Evolutionary conservation across 305 asterid species (phyloP).

Genomic region (Fraxinus baroniana): DNA sequence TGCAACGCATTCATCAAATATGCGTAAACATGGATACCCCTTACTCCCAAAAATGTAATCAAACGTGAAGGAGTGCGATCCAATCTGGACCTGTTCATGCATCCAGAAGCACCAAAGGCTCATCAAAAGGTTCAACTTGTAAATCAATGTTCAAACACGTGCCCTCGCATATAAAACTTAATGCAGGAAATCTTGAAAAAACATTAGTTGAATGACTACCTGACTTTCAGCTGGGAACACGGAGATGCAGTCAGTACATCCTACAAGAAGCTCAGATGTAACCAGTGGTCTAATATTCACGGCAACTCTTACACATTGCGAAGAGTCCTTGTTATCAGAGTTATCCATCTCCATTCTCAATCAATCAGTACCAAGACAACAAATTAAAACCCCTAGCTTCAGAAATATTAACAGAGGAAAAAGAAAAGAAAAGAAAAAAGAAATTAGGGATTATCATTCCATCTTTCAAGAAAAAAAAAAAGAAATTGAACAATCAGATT

Average conservation of each 20-base stretch:
- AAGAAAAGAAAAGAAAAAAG: neutral
- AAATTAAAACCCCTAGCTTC: slow-evolving; percentile 21
- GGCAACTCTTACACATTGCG: slow-evolving; percentile 87
- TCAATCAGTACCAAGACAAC: slow-evolving; percentile 7
- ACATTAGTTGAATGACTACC: slow-evolving; percentile 36
- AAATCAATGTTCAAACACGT: neutral
- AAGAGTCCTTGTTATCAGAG: slow-evolving; percentile 40
- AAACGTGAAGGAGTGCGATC: slow-evolving; percentile 88
- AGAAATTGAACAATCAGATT: neutral
- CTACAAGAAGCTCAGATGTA: slow-evolving; percentile 83
- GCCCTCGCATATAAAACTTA: neutral
- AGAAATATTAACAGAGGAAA: slow-evolving; percentile 4
- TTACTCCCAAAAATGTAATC: slow-evolving; percentile 72
- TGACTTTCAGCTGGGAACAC: slow-evolving; percentile 74
- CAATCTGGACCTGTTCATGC: slow-evolving; percentile 79
- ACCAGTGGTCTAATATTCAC: slow-evolving; percentile 84
- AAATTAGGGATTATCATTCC: neutral
- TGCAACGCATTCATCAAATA: slow-evolving; percentile 75
- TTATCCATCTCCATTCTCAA: slow-evolving; percentile 52
- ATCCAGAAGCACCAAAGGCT: slow-evolving; percentile 12
- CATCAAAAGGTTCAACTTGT: neutral
- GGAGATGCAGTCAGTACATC: slow-evolving; percentile 83
- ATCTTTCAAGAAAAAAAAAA: neutral
- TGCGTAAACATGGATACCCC: slow-evolving; percentile 53
- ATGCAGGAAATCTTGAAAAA: neutral